Evolutionary conservation across 2,329 filamentous ascomycete species (phyloP), one percentile per base, ranked within the genome.

Genomic region (Keithomyces neogunnii): DNA sequence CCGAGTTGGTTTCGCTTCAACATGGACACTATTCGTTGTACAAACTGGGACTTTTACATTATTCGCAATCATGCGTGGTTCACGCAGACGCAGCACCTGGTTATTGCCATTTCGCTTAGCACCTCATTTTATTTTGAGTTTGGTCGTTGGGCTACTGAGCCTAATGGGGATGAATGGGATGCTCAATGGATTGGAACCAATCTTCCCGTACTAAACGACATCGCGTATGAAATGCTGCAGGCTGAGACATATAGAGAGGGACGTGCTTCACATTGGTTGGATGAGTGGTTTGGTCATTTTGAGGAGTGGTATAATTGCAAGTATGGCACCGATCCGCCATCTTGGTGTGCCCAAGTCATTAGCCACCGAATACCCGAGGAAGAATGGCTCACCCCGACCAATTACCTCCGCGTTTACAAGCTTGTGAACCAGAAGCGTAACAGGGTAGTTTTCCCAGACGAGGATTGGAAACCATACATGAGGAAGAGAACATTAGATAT

Each of bases 261-360:
- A 35, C 6, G 11, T 35, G 11, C 33, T 35, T 35, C 6, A 7
- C 6, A 11, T 7, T 35, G 33, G 33, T 35, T 35, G 33, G 33
- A 35, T 35, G 33, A 7, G 10, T 45, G 43, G 44, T 46, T 8
- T 13, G 29, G 33, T 33, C 4, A 4, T 11, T 46, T 46, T 26
- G 44, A 46, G 44, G 10, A 46, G 44, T 46, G 28, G 44, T 46
- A 46, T 46, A 46, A 46, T 46, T 46, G 44, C 30, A 32, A 32
- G 44, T 35, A 46, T 46, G 44, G 44, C 6, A 32, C 44, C 9
- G 44, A 46, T n/a, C 44, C 44, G 30, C 2, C 5, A 11, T 46
- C 44, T 30, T 46, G 32, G 8, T 33, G 33, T 46, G 44, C 44
- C 13, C 6, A 4, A 46, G 44, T 46, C 30, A 46, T 33, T 33